Percentiles rank a stretch among this genome's conserved stretches.
phyloP scores from a whole-genome alignment of 768 basidiomycete species.

The Tricholoma flavovirens region DNA sequence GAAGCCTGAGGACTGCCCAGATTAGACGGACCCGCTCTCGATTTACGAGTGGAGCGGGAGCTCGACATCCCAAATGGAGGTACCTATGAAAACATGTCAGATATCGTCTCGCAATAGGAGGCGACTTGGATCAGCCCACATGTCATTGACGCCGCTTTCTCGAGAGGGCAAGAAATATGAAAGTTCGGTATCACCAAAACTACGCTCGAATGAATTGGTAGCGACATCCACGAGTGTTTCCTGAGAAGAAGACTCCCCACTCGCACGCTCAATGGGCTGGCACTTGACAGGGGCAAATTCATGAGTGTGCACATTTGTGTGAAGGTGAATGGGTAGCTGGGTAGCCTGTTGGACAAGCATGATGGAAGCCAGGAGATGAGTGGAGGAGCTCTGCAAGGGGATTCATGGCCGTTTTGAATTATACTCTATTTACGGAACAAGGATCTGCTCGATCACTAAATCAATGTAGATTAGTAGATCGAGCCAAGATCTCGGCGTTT shows the following conservation, averaged over 20 bases:
- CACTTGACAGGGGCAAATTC: not conserved
- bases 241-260: conserved; percentile 9
- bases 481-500: not conserved
- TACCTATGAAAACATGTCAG: conserved; percentile 46
- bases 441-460: no score
- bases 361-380: not conserved
- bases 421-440: no score
- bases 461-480: no score
- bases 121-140: conserved; percentile 43
- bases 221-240: conserved; percentile 13
- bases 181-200: conserved; percentile 67
- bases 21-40: conserved; percentile 46
- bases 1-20: conserved; percentile 67
- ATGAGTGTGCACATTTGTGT: not conserved
- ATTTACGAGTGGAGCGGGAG: conserved; percentile 36
- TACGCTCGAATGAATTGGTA: conserved; percentile 36
- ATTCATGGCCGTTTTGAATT: not conserved
- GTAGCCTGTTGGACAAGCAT: not conserved
- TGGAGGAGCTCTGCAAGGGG: not conserved
- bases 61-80: conserved; percentile 63
- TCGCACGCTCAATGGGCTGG: not conserved
- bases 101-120: not conserved
- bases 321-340: not conserved
- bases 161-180: conserved; percentile 79
- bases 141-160: conserved; percentile 82